These are phyloP conservation scores for Yamadazyma diddensiae DNA, from an alignment of 1,139 yeast species.

Conservation along the genomic window DNA sequence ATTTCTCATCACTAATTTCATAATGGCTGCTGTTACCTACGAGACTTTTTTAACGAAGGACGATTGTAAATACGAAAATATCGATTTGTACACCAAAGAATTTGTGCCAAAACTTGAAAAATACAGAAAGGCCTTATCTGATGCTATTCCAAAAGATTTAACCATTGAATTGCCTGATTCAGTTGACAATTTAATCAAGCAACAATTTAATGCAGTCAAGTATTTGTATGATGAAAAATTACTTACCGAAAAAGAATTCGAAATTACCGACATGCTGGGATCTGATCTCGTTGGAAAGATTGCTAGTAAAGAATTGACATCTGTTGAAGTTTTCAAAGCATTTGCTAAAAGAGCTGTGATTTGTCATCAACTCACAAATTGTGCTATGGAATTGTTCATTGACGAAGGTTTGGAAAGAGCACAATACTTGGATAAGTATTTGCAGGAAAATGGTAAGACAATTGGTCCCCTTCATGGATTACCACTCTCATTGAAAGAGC, in stretches of 20 bases:
- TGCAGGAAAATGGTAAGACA: slow-evolving; percentile 51
- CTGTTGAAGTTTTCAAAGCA: slow-evolving; percentile 48
- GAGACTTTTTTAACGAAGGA: slow-evolving; percentile 15
- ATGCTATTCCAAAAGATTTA: slow-evolving; percentile 39
- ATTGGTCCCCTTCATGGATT: slow-evolving; percentile 67
- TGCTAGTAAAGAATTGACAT: slow-evolving; percentile 27
- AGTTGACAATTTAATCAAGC: slow-evolving; percentile 32
- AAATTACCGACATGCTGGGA: slow-evolving; percentile 45
- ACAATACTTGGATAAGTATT: slow-evolving; percentile 33
- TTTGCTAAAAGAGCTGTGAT: slow-evolving; percentile 49
- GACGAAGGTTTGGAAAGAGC: slow-evolving; percentile 37
- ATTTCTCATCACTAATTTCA: slow-evolving; percentile 1
- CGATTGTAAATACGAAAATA: slow-evolving; percentile 30
- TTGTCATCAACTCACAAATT: slow-evolving; percentile 34
- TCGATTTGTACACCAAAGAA: slow-evolving; percentile 22
- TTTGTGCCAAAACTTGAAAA: slow-evolving; percentile 51
- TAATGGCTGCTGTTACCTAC: slow-evolving; percentile 8
- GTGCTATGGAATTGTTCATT: slow-evolving; percentile 31
- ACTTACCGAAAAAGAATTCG: slow-evolving; percentile 42
- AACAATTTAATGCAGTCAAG: slow-evolving; percentile 45
- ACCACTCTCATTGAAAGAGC: slow-evolving; percentile 46
- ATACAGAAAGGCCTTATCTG: slow-evolving; percentile 40
- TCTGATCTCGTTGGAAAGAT: slow-evolving; percentile 33
- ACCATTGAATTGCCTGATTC: slow-evolving; percentile 41
- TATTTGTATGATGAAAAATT: slow-evolving; percentile 41